Base-by-base conservation (phyloP, 2,329 filamentous ascomycete genomes). In the Colletotrichum viniferum region DNA sequence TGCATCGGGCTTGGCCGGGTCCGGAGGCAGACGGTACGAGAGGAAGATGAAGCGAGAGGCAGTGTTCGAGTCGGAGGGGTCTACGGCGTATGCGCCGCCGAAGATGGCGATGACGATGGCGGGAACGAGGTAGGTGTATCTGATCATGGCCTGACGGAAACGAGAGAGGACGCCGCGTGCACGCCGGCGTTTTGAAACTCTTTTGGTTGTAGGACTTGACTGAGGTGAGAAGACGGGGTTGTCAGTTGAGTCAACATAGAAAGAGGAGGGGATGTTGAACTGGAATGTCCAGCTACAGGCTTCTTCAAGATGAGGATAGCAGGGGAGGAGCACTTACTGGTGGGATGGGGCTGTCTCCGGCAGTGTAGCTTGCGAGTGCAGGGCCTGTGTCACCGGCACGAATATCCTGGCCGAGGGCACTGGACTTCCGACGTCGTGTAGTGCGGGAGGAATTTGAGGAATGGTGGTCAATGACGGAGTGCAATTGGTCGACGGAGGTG, bases 1-100 rank as follows among this genome's bases (percentile, higher is more conserved):
- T 80, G 87, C 85, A 69, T 84, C 84, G 24, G 85, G 82, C 74
- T 79, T 81, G 71, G 83, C 83, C 55, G 84, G 82, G 52, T 86
- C 83, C 34, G 85, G 86, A 18, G 94, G 91, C 74, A 96, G 88
- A 72, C 92, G 91, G 87, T 98, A 98, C 66, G 96, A 97, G 76
- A 98, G 92, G 89, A 98, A 98, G 84, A 98, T 92, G 84, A 95
- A 96, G 84, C 89, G 90, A 85, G 95, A 90, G 78, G 98, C 84
- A 14, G 94, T 94, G 84, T 98, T 98, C 73, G 93, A 92, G 76
- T 93, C 88, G 79, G 90, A 92, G 7, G 96, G 96, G 82, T 96
- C 94, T 81, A 95, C 83, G 78, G 92, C 91, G 85, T 96, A 98
- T 76, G 92, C 88, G 65, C 88, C 85, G 75, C 94, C 85, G 81